Percentiles rank a stretch among this genome's conserved stretches.
Conservation (phyloP, 78 protist species). For the Dictyostelium intermedium region DNA sequence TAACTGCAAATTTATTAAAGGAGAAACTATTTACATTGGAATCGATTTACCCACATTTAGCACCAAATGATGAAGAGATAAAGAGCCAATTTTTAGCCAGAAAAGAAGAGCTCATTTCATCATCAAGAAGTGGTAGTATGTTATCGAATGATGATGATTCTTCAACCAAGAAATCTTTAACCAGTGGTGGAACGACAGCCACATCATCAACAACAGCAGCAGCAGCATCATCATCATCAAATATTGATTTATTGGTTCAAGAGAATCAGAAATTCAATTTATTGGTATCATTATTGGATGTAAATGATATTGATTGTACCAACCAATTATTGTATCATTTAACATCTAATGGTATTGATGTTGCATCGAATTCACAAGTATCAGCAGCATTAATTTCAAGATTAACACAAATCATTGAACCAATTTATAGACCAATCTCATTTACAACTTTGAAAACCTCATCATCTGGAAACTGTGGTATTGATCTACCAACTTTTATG, state of each 20-base stretch:
- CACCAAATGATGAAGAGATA: slow-evolving; percentile 60
- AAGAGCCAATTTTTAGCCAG: slow-evolving; percentile 13
- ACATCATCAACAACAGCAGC: not conserved
- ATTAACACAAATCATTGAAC: slow-evolving; percentile 3
- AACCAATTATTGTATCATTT: slow-evolving; percentile 9
- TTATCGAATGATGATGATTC: not conserved
- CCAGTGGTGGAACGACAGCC: not conserved
- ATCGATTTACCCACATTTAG: slow-evolving; percentile 63
- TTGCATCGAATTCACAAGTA: slow-evolving; percentile 7
- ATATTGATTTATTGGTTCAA: not conserved
- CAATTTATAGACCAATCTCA: slow-evolving; percentile 51
- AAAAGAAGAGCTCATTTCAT: slow-evolving; percentile 20
- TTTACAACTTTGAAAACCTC: not conserved
- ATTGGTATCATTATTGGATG: slow-evolving; percentile 18
- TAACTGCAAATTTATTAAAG: slow-evolving; percentile 38
- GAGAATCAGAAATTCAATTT: slow-evolving; percentile 61
- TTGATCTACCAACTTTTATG: slow-evolving; percentile 8
- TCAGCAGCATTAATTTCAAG: slow-evolving; percentile 8
- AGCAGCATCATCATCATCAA: not conserved
- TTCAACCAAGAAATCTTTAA: not conserved
- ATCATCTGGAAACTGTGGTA: not conserved
- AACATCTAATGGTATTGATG: not conserved
- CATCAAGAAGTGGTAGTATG: not conserved
- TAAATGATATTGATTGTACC: not conserved
- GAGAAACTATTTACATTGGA: slow-evolving; percentile 37